Conservation (phyloP, 768 basidiomycete genomes). For the Hypsizygus marmoreus region DNA sequence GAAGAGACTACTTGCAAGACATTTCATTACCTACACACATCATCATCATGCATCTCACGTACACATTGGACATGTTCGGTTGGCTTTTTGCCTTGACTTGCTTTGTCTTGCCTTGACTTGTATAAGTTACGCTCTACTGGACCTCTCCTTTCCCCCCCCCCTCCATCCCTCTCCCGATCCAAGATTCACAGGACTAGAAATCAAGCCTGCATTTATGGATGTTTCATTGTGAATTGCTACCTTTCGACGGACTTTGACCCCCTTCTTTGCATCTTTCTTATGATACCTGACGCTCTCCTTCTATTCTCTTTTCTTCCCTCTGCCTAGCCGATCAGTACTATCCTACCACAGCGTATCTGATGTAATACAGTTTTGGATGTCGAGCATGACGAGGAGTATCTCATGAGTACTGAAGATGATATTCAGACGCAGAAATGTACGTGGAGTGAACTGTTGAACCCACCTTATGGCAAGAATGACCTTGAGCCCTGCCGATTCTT, state of each 20-base stretch:
- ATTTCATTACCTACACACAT: neutral
- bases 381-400: too few relatives aligned
- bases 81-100: neutral
- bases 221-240: constrained; percentile 4
- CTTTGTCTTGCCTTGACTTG: constrained; percentile 5
- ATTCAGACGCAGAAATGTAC: too few relatives aligned
- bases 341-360: constrained; percentile 6
- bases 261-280: constrained; percentile 7
- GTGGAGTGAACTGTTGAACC: too few relatives aligned
- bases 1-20: neutral
- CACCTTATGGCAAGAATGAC: too few relatives aligned
- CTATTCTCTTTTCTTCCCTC: neutral
- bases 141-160: constrained; percentile 1
- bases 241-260: constrained; percentile 4
- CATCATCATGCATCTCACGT: too few relatives aligned
- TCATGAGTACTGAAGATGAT: too few relatives aligned
- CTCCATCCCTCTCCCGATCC: too few relatives aligned
- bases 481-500: too few relatives aligned
- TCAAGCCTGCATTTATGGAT: too few relatives aligned
- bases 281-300: constrained; percentile 14
- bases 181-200: too few relatives aligned
- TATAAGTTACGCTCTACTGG: constrained; percentile 2
- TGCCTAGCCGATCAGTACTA: too few relatives aligned
- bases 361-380: constrained; percentile 13
- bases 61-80: constrained; percentile 7